These are phyloP conservation scores for Debaryomyces nepalensis DNA, from an alignment of 1,139 yeast species.

Conservation along the genomic window DNA sequence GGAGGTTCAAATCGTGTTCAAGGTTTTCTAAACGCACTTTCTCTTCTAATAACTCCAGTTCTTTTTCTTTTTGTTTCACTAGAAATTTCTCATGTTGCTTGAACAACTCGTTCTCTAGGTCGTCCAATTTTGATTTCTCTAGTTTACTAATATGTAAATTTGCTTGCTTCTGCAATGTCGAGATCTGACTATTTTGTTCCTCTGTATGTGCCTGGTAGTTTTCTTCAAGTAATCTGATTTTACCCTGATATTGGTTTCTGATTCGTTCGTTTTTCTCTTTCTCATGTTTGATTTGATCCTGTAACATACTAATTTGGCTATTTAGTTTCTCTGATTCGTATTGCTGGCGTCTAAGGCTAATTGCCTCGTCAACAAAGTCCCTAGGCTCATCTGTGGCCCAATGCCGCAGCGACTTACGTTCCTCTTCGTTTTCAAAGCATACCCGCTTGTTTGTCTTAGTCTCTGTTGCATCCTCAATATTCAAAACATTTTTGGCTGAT, in stretches of 20 bases:
- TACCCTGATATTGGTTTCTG: slow-evolving; percentile 6
- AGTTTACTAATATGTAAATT: neutral
- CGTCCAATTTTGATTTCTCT: slow-evolving; percentile 12
- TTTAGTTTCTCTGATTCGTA: slow-evolving; percentile 6
- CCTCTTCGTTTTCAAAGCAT: slow-evolving; percentile 14
- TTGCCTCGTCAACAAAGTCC: neutral
- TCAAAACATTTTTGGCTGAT: slow-evolving; percentile 21
- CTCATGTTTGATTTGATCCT: neutral
- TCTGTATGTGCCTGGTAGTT: slow-evolving; percentile 8
- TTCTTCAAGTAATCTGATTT: slow-evolving; percentile 11
- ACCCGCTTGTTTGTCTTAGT: slow-evolving; percentile 14
- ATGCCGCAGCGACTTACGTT: neutral
- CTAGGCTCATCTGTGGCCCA: neutral
- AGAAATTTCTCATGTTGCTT: slow-evolving; percentile 15
- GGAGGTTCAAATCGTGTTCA: slow-evolving; percentile 2
- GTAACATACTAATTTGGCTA: neutral
- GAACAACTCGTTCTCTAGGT: slow-evolving; percentile 13
- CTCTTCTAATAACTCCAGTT: slow-evolving; percentile 11
- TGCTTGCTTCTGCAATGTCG: slow-evolving; percentile 9
- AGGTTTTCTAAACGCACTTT: slow-evolving; percentile 1
- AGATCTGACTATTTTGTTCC: slow-evolving; percentile 11
- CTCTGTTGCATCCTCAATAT: slow-evolving; percentile 15
- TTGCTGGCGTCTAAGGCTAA: neutral
- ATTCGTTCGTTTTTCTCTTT: slow-evolving; percentile 4
- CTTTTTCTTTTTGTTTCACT: slow-evolving; percentile 13